These are phyloP conservation scores for Chaetomium strumarium DNA, from an alignment of 2,329 filamentous ascomycete genomes.

Conservation along the genomic window DNA sequence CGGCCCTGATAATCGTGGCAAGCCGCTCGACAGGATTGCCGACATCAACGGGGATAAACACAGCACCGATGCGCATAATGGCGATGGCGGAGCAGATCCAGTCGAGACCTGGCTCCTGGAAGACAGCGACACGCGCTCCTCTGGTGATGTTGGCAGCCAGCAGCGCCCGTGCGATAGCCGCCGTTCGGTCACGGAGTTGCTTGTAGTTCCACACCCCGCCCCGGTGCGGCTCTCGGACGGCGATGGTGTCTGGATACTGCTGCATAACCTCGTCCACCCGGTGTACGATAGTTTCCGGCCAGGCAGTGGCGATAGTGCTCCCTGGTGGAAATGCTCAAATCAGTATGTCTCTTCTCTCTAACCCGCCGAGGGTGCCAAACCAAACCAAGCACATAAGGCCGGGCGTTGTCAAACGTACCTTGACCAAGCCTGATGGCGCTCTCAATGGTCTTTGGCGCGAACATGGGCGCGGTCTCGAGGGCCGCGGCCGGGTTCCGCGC, in stretches of 20 bases:
- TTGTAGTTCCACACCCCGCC: neutral
- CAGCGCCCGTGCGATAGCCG: neutral
- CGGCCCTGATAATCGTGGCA: slow-evolving; percentile 22
- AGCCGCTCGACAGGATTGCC: slow-evolving; percentile 24
- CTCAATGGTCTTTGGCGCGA: no score
- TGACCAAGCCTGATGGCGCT: no score
- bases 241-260: slow-evolving; percentile 1
- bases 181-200: neutral
- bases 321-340: neutral
- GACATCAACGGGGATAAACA: slow-evolving; percentile 32
- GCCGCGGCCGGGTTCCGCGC: neutral
- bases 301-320: neutral
- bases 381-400: no score
- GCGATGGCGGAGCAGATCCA: slow-evolving; percentile 31
- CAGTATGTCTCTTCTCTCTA: no score
- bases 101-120: slow-evolving; percentile 25
- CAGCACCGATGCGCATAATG: slow-evolving; percentile 29
- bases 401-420: no score
- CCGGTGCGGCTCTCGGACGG: neutral
- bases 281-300: slow-evolving; percentile 2
- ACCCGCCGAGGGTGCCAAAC: no score
- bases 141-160: neutral
- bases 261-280: slow-evolving; percentile 1
- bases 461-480: neutral
- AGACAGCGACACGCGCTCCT: neutral